These are phyloP conservation scores for Xylariaceae sp. DNA, from an alignment of 2,329 filamentous ascomycete genomes.

Conservation along the genomic window DNA sequence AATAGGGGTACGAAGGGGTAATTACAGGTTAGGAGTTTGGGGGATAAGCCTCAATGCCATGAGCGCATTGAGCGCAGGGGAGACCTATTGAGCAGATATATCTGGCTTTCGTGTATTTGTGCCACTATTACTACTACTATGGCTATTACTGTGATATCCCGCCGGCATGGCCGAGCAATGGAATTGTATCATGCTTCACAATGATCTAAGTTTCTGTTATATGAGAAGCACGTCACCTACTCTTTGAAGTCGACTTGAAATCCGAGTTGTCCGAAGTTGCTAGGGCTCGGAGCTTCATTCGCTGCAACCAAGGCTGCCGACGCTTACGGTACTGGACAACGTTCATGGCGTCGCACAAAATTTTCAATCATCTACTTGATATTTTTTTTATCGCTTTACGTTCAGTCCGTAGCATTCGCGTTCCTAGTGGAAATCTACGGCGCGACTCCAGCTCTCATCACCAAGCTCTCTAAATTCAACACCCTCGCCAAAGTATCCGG, in stretches of 20 bases:
- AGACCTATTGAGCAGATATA: constrained; percentile 2
- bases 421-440: constrained; percentile 55
- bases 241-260: too few species aligned
- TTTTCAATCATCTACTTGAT: too few species aligned
- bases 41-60: constrained; percentile 4
- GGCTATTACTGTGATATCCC: constrained; percentile 44
- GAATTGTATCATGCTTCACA: constrained; percentile 20
- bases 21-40: constrained; percentile 20
- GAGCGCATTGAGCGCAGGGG: constrained; percentile 3
- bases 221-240: constrained; percentile 33
- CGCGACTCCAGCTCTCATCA: constrained; percentile 60
- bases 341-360: too few species aligned
- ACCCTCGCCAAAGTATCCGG: constrained; percentile 90
- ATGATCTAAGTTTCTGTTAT: neutral
- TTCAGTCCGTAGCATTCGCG: too few species aligned
- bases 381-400: too few species aligned
- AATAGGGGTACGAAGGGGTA: constrained; percentile 12
- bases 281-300: too few species aligned
- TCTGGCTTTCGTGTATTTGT: constrained; percentile 24
- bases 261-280: too few species aligned
- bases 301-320: too few species aligned
- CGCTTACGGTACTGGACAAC: too few species aligned
- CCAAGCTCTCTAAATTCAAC: constrained; percentile 76
- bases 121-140: constrained; percentile 21
- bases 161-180: constrained; percentile 42